These are phyloP conservation scores for Colletotrichum filicis DNA, from an alignment of 2,329 filamentous ascomycete genomes.

Conservation along the genomic window DNA sequence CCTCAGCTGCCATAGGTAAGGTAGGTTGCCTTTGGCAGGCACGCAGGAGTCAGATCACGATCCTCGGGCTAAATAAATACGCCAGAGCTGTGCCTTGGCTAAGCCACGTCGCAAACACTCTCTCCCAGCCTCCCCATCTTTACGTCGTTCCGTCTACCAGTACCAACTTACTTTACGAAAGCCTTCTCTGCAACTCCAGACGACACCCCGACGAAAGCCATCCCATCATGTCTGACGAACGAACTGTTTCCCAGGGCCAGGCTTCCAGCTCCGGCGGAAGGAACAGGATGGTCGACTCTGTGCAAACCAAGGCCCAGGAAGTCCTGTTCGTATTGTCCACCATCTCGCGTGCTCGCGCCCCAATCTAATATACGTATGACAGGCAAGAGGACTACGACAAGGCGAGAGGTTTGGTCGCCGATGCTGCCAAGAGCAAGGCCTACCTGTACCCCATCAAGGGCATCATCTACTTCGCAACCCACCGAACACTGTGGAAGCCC, in stretches of 20 bases:
- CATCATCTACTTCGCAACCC: slow-evolving; percentile 68
- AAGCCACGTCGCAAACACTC: not conserved
- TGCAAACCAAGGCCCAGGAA: slow-evolving; percentile 59
- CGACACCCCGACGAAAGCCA: not conserved
- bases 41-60: slow-evolving; percentile 31
- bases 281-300: slow-evolving; percentile 47
- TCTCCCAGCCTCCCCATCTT: not conserved
- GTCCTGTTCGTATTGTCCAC: slow-evolving; percentile 52
- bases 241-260: slow-evolving; percentile 20
- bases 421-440: slow-evolving; percentile 79
- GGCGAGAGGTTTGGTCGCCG: slow-evolving; percentile 70
- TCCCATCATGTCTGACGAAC: slow-evolving; percentile 25
- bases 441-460: slow-evolving; percentile 82
- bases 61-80: slow-evolving; percentile 25
- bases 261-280: slow-evolving; percentile 11
- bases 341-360: not conserved
- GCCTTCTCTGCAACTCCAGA: not conserved
- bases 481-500: slow-evolving; percentile 68
- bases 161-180: not conserved
- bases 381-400: slow-evolving; percentile 78
- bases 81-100: not conserved
- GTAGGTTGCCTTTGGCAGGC: slow-evolving; percentile 14
- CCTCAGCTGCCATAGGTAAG: not conserved
- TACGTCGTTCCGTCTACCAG: not conserved
- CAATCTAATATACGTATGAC: slow-evolving; percentile 31